Evolutionary conservation across 2,329 filamentous ascomycete species (phyloP).

Genomic region (Nigrospora oryzae): DNA sequence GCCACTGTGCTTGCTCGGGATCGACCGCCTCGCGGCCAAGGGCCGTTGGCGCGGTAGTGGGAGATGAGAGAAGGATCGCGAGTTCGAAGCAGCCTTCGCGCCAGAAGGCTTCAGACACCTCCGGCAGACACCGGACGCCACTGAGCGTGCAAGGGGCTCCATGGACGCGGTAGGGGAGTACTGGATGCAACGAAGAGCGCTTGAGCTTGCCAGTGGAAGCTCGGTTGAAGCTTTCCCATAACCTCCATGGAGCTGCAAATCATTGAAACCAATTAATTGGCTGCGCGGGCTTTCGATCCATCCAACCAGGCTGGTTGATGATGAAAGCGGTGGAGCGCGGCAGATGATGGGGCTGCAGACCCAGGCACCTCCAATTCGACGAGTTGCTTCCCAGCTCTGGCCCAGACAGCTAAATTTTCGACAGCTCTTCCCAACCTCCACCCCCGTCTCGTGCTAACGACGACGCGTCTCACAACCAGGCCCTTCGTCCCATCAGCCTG

Average conservation of each 20-base stretch:
- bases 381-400: too few relatives aligned
- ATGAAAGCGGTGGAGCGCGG: background rate
- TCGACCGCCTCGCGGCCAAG: background rate
- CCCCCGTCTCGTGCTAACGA: background rate
- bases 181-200: background rate
- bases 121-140: slow-evolving; percentile 17
- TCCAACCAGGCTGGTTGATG: background rate
- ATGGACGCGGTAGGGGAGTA: slow-evolving; percentile 6
- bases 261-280: background rate
- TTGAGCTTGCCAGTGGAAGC: background rate
- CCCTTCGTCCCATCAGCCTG: background rate
- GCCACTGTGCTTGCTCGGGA: background rate
- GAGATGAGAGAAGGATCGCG: slow-evolving; percentile 4
- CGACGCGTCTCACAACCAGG: background rate
- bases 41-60: slow-evolving; percentile 3
- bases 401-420: too few relatives aligned
- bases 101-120: slow-evolving; percentile 13
- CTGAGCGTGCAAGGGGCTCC: slow-evolving; percentile 18
- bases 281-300: background rate
- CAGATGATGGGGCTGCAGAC: background rate
- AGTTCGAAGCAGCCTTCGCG: background rate
- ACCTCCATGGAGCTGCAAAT: background rate
- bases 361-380: too few relatives aligned
- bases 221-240: background rate
- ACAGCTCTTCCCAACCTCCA: too few relatives aligned